Percentiles rank a stretch among this genome's conserved stretches.
phyloP scores from a whole-genome alignment of 768 basidiomycete species.

The Tylopilus subfusipes region DNA sequence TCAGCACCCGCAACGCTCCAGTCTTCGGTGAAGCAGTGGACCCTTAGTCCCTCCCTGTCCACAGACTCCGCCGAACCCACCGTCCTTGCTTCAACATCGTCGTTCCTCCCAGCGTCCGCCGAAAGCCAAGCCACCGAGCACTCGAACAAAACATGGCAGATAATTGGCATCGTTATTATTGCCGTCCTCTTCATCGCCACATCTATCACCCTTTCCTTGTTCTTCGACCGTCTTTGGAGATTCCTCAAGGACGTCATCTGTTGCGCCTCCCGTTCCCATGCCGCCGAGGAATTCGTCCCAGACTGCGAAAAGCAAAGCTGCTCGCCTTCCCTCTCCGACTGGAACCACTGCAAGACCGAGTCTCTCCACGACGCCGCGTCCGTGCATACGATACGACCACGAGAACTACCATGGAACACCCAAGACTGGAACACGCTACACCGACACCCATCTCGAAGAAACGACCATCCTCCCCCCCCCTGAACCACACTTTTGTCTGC shows the following conservation, averaged over 20 bases:
- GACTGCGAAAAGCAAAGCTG: slow-evolving; percentile 64
- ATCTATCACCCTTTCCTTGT: slow-evolving; percentile 54
- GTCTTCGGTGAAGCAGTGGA: neutral
- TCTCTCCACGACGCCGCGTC: neutral
- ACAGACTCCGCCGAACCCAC: neutral
- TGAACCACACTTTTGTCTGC: neutral
- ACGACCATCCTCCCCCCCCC: slow-evolving; percentile 5
- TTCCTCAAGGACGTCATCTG: slow-evolving; percentile 52
- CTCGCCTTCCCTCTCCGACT: slow-evolving; percentile 18
- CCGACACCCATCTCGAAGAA: slow-evolving; percentile 21
- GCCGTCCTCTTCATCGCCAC: slow-evolving; percentile 56
- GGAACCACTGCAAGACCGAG: neutral
- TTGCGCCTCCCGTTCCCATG: slow-evolving; percentile 32
- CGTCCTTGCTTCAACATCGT: neutral
- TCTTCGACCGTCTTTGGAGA: slow-evolving; percentile 70
- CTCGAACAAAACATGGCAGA: slow-evolving; percentile 58
- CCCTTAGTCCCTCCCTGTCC: neutral
- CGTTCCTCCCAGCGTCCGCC: slow-evolving; percentile 3
- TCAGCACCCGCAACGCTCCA: neutral
- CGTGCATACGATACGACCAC: slow-evolving; percentile 1
- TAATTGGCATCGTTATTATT: slow-evolving; percentile 64
- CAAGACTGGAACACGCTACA: slow-evolving; percentile 14
- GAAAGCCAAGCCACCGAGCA: slow-evolving; percentile 30
- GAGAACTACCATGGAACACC: slow-evolving; percentile 28
- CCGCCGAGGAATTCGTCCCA: slow-evolving; percentile 54